Conservation (phyloP, 1,139 yeast genomes). For the Geotrichum candidum region DNA sequence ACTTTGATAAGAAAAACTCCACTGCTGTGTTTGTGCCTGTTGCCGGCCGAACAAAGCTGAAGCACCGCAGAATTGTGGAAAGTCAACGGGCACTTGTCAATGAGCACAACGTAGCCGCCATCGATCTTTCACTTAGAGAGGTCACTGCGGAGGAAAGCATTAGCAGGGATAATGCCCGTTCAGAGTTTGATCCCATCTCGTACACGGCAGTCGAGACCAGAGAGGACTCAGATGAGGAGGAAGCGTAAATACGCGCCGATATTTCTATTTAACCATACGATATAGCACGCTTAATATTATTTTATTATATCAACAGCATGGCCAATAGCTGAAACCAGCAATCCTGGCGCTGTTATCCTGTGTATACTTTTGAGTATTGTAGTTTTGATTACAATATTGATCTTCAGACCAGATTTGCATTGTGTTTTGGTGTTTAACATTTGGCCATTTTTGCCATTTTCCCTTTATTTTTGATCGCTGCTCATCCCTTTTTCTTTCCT, state of each 20-base stretch:
- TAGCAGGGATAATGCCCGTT: constrained; percentile 60
- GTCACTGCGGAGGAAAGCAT: constrained; percentile 66
- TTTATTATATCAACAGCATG: not conserved
- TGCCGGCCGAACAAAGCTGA: constrained; percentile 70
- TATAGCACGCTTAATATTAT: not conserved
- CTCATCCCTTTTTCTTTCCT: not conserved
- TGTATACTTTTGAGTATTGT: too few relatives aligned
- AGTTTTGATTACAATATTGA: not conserved
- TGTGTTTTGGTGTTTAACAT: not conserved
- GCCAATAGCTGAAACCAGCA: not conserved
- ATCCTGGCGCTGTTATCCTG: too few relatives aligned
- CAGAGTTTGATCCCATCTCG: constrained; percentile 64
- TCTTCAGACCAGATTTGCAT: not conserved
- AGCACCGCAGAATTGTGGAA: constrained; percentile 70
- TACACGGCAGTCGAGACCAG: constrained; percentile 24
- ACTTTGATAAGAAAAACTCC: constrained; percentile 49
- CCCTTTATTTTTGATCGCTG: not conserved
- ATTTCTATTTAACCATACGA: not conserved
- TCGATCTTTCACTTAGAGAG: constrained; percentile 62
- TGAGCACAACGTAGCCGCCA: constrained; percentile 42
- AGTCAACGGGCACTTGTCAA: constrained; percentile 45
- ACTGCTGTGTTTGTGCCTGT: constrained; percentile 76
- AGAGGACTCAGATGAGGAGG: not conserved
- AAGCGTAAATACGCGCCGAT: not conserved
- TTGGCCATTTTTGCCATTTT: not conserved